phyloP scores from a whole-genome alignment of 2,329 filamentous ascomycete genomes.

The Myriosclerotinia scirpicola region DNA sequence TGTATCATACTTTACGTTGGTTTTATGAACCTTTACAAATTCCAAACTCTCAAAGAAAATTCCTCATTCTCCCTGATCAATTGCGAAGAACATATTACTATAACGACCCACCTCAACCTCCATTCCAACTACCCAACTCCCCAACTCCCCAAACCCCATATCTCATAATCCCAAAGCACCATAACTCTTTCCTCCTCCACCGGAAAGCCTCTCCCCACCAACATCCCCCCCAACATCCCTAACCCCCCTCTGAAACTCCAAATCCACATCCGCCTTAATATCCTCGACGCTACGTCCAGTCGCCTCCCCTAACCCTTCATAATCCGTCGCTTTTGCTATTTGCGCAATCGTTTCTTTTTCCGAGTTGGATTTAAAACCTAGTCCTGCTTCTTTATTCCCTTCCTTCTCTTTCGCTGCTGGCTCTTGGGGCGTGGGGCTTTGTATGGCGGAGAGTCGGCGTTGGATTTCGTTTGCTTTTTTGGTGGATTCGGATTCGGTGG shows the following conservation, averaged over 20 bases:
- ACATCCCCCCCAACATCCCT: not conserved
- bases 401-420: not conserved
- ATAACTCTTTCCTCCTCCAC: too few species aligned
- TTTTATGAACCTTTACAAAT: too few species aligned
- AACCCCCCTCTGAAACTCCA: slow-evolving; percentile 12
- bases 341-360: not conserved
- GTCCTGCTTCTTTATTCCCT: not conserved
- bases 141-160: too few species aligned
- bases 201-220: not conserved
- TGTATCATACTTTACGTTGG: too few species aligned
- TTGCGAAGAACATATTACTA: too few species aligned
- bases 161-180: too few species aligned
- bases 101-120: too few species aligned
- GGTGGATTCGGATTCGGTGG: not conserved
- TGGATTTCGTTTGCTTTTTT: not conserved
- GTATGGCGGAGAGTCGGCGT: not conserved
- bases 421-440: not conserved
- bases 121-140: too few species aligned
- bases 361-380: accelerated
- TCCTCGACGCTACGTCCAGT: not conserved
- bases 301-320: not conserved
- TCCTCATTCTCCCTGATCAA: too few species aligned
- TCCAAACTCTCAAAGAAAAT: too few species aligned
- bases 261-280: not conserved
- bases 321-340: not conserved